Conservation (phyloP, 495 filamentous ascomycete species). For the Rhypophila decipiens region DNA sequence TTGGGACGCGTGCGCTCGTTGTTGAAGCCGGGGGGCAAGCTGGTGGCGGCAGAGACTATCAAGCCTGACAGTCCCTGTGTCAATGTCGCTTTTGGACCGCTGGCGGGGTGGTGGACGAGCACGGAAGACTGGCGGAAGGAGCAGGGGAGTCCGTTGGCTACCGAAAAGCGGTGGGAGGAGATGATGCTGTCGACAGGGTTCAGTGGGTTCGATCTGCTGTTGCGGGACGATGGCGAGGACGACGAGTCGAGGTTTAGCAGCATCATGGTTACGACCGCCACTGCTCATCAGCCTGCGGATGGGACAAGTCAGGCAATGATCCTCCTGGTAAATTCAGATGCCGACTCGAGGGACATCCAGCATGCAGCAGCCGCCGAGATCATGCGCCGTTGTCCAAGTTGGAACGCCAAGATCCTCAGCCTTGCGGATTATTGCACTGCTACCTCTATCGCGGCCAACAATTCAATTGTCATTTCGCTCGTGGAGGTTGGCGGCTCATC, state of each 20-base stretch:
- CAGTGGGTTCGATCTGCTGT: constrained; percentile 34
- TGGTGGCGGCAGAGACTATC: constrained; percentile 30
- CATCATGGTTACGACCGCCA: too few relatives aligned
- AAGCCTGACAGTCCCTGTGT: constrained; percentile 22
- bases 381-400: too few relatives aligned
- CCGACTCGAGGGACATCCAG: too few relatives aligned
- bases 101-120: constrained; percentile 48
- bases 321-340: too few relatives aligned
- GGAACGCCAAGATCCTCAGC: too few relatives aligned
- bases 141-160: constrained; percentile 26
- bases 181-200: constrained; percentile 35
- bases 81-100: constrained; percentile 33
- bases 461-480: too few relatives aligned
- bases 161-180: constrained; percentile 34
- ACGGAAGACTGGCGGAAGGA: constrained; percentile 22
- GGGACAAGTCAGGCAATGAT: too few relatives aligned
- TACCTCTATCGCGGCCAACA: too few relatives aligned
- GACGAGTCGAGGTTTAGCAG: constrained; percentile 31
- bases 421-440: too few relatives aligned
- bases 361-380: too few relatives aligned
- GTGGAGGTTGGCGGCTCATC: too few relatives aligned
- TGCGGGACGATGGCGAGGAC: constrained; percentile 15
- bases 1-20: constrained; percentile 30
- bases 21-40: constrained; percentile 31
- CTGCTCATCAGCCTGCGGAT: too few relatives aligned